Evolutionary conservation across 768 basidiomycete genomes (phyloP).

Genomic region (Xerocomellus amylosporus): DNA sequence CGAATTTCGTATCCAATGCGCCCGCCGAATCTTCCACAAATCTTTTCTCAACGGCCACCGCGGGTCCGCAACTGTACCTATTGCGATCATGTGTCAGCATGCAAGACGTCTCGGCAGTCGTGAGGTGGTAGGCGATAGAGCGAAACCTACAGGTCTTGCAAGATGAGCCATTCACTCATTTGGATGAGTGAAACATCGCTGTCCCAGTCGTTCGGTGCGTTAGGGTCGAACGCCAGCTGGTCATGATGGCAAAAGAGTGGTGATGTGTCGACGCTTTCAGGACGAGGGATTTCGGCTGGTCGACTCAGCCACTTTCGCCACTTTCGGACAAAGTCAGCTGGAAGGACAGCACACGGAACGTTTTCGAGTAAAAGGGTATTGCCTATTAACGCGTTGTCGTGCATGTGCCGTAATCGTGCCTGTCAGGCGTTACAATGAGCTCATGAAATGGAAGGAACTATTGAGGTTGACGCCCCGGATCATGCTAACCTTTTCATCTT

Average conservation of each 20-base stretch:
- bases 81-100: slow-evolving; percentile 19
- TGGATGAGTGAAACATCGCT: slow-evolving; percentile 54
- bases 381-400: slow-evolving; percentile 50
- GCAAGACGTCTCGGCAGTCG: slow-evolving; percentile 2
- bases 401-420: slow-evolving; percentile 64
- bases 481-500: slow-evolving; percentile 68
- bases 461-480: slow-evolving; percentile 1
- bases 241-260: slow-evolving; percentile 67
- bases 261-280: slow-evolving; percentile 59
- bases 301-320: slow-evolving; percentile 72
- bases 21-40: slow-evolving; percentile 26
- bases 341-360: slow-evolving; percentile 55
- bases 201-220: slow-evolving; percentile 56
- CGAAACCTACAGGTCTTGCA: slow-evolving; percentile 54
- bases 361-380: slow-evolving; percentile 46
- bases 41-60: slow-evolving; percentile 47
- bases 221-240: slow-evolving; percentile 64
- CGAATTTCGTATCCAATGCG: slow-evolving; percentile 37
- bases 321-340: slow-evolving; percentile 55
- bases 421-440: slow-evolving; percentile 29
- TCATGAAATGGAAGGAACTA: slow-evolving; percentile 14
- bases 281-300: slow-evolving; percentile 54
- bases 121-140: slow-evolving; percentile 9
- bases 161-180: slow-evolving; percentile 60
- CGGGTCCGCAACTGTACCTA: slow-evolving; percentile 58